Percentiles rank a stretch among this genome's conserved stretches.
Conservation (phyloP, 2,329 filamentous ascomycete species). For the Aspergillus fumigatiaffinis region DNA sequence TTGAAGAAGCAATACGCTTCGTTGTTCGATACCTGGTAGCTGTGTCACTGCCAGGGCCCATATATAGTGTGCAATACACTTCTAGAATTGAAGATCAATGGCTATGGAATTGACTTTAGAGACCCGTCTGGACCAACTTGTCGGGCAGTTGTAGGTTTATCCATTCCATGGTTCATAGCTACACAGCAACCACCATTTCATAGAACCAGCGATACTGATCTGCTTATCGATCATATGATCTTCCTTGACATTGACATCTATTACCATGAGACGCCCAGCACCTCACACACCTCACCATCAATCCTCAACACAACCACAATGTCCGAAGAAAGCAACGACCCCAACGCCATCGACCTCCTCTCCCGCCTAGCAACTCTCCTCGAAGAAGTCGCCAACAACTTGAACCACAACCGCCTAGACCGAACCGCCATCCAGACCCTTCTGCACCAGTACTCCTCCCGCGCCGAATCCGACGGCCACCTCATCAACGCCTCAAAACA, state of each 20-base stretch:
- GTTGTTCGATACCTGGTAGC: background rate
- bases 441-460: constrained; percentile 13
- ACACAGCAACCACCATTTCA: background rate
- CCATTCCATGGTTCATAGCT: background rate
- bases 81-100: background rate
- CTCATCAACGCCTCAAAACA: constrained; percentile 10
- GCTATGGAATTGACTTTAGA: background rate
- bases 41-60: no score
- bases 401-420: constrained; percentile 9
- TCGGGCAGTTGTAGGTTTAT: background rate
- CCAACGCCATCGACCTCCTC: constrained; percentile 4
- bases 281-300: background rate
- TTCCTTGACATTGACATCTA: background rate
- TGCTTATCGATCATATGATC: background rate
- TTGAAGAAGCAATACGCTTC: background rate
- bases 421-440: constrained; percentile 9
- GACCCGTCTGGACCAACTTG: background rate
- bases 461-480: constrained; percentile 13
- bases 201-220: background rate
- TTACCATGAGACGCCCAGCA: background rate
- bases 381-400: constrained; percentile 7
- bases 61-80: background rate
- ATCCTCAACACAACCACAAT: background rate
- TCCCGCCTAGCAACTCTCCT: background rate
- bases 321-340: background rate